These are phyloP conservation scores for Coniochaeta sp. DNA, from an alignment of 2,329 filamentous ascomycete species.

Conservation along the genomic window DNA sequence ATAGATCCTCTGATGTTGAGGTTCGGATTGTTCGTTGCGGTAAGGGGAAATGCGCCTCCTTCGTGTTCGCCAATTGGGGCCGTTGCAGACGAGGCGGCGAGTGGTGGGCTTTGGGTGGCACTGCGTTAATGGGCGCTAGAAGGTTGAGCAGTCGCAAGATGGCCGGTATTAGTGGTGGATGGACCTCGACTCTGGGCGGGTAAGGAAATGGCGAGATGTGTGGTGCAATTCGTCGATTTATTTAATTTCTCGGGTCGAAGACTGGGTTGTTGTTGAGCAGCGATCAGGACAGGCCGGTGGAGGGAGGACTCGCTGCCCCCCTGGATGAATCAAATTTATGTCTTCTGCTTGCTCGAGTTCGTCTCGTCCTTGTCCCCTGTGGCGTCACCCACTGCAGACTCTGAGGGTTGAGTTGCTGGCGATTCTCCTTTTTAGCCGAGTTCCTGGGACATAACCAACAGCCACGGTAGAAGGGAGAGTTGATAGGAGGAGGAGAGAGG, in stretches of 20 bases:
- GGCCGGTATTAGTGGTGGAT: slow-evolving; percentile 29
- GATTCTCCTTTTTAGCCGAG: background rate
- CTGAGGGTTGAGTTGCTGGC: background rate
- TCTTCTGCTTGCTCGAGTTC: no score
- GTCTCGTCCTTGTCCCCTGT: background rate
- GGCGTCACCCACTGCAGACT: background rate
- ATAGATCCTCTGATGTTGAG: background rate
- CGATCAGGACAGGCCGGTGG: slow-evolving; percentile 6
- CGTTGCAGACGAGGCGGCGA: background rate
- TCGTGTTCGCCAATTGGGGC: slow-evolving; percentile 1
- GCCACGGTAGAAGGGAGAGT: background rate
- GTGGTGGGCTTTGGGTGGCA: background rate
- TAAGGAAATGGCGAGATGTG: slow-evolving; percentile 19
- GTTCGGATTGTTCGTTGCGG: background rate
- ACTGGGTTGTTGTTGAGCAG: slow-evolving; percentile 2
- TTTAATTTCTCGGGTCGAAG: slow-evolving; percentile 11
- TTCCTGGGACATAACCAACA: background rate
- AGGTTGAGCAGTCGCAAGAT: slow-evolving; percentile 19
- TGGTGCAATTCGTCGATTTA: slow-evolving; percentile 28
- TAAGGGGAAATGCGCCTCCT: background rate
- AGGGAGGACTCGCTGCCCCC: background rate
- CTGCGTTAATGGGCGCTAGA: slow-evolving; percentile 12
- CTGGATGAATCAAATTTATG: no score
- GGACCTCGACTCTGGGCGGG: slow-evolving; percentile 24
- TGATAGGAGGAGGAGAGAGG: background rate